A percentile compares a stretch with the other conserved stretches of the same genome.
Evolutionary conservation across 2,329 filamentous ascomycete species (phyloP).

Genomic region (Fusarium sp.): DNA sequence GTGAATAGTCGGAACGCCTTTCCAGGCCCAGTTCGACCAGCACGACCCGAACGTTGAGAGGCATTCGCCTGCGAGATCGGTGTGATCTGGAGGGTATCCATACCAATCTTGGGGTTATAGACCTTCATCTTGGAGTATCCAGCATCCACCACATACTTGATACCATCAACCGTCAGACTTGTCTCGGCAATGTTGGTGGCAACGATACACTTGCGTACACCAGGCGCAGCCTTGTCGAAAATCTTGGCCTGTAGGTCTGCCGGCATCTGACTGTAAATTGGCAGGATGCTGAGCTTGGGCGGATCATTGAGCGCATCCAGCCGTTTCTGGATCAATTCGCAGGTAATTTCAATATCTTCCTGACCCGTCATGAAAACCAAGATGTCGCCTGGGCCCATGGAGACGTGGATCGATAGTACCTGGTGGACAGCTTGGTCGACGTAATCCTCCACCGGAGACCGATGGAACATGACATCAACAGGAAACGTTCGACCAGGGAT

Average conservation of each 20-base stretch:
- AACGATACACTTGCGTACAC: constrained; percentile 95
- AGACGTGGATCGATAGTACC: constrained; percentile 93
- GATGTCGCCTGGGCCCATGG: constrained; percentile 91
- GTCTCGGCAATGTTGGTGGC: constrained; percentile 99
- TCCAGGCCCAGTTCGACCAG: constrained; percentile 91
- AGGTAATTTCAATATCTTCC: constrained; percentile 97
- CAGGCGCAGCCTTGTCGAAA: constrained; percentile 88
- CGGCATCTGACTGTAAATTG: constrained; percentile 99
- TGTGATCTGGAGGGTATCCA: constrained; percentile 98
- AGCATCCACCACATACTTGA: constrained; percentile 98
- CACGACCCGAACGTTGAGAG: constrained; percentile 89
- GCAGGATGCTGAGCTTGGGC: constrained; percentile 90
- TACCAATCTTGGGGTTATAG: constrained; percentile 98
- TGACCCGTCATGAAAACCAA: constrained; percentile 99
- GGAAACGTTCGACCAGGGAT: constrained; percentile 97
- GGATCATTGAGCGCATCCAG: constrained; percentile 91
- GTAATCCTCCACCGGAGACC: constrained; percentile 95
- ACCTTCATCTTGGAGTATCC: constrained; percentile 98
- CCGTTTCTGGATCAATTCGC: constrained; percentile 87
- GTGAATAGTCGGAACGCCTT: constrained; percentile 96
- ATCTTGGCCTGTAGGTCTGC: constrained; percentile 98
- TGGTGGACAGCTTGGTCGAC: constrained; percentile 97
- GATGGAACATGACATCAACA: constrained; percentile 94
- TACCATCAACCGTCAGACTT: constrained; percentile 95
- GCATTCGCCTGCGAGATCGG: constrained; percentile 97